A percentile compares a stretch with the other conserved stretches of the same genome.
Evolutionary conservation across 306 rosid genomes (phyloP).

Genomic region (Inga oerstediana): DNA sequence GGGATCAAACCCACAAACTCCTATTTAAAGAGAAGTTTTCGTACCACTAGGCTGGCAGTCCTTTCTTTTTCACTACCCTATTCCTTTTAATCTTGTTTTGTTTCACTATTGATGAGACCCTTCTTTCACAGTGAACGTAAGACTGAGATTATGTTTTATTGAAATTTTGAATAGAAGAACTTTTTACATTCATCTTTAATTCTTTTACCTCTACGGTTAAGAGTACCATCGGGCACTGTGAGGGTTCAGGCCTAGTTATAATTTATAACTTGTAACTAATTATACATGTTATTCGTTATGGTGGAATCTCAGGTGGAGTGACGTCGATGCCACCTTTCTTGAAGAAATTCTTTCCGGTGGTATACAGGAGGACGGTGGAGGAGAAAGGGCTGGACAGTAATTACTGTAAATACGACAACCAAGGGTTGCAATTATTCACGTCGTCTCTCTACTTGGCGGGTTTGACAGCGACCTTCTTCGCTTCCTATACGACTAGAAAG

Average conservation of each 20-base stretch:
- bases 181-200: too few species aligned
- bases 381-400: constrained; percentile 8
- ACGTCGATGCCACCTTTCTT: neutral
- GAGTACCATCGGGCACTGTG: too few species aligned
- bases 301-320: neutral
- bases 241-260: too few species aligned
- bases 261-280: neutral
- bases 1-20: too few species aligned
- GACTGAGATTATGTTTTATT: too few species aligned
- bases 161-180: too few species aligned
- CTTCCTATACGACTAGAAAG: neutral
- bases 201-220: too few species aligned
- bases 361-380: neutral
- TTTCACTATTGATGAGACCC: too few species aligned
- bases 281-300: too few species aligned
- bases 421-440: neutral
- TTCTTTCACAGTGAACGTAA: too few species aligned
- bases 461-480: neutral
- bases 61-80: neutral
- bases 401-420: neutral
- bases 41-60: too few species aligned
- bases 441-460: constrained; percentile 2
- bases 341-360: neutral
- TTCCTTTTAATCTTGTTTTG: neutral
- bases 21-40: too few species aligned